Base-by-base conservation (phyloP, 345 rosid genomes). In the Limnanthes douglasii region DNA sequence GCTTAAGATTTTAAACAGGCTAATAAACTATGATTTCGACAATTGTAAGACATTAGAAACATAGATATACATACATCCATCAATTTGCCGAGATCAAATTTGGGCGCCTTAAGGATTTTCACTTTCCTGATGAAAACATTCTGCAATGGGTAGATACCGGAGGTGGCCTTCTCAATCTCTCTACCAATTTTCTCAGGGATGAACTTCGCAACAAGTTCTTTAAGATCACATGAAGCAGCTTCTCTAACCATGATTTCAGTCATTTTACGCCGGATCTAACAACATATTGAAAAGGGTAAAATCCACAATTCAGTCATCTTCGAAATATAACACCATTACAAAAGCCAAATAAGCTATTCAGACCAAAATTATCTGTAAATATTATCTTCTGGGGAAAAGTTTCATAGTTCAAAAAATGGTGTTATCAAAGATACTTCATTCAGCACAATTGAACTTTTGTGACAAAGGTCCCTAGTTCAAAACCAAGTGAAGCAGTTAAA, bases 71-170 rank as follows among this genome's bases (percentile, higher is more conserved):
- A 15, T 17, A 35, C 21, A 8, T 73, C 90, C 90, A 78, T 78
- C 48, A 78, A 45, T 40, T 78, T 78, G 40, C 92, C 92, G 17
- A 78, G 77, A 47, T 78, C 92, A 31, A 78, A 78, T 59, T 78
- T 78, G 27, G 92, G 92, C 30, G 92, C 72, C 40, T 78, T 78
- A 59, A 78, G 53, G 43, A 78, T 74, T 49, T 78, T 78, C 41
- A 78, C 80, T 61, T 78, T 78, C 15, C 90, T 56, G 28, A 78
- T 71, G 54, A 58, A 73, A 14, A 78, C 90, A 22, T 78, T 74
- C 46, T 78, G 84, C 32, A 74, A 60, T 0, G 90, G 84, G 46
- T 70, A 78, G 43, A 74, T 71, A 47, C 90, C 56, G 1, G 54
- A 44, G 8, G 90, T 78, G 19, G 84, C 80, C 58, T 74, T 78